Percentiles rank a stretch among this genome's conserved stretches.
These are phyloP conservation scores for Lithospermum erythrorhizon DNA, from an alignment of 257 asterid genomes.

Conservation along the genomic window DNA sequence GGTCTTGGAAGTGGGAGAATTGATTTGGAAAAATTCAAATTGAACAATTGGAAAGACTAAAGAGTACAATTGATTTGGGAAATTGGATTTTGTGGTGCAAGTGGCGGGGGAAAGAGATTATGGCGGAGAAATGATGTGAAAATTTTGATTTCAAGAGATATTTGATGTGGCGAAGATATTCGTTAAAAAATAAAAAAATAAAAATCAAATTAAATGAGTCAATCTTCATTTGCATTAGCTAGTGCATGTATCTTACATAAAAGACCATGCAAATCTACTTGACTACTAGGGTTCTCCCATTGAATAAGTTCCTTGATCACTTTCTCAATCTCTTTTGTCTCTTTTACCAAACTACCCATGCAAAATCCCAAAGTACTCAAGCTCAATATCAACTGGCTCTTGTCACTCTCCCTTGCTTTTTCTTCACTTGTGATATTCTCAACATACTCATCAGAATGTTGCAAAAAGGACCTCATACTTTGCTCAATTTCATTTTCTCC, in stretches of 20 bases:
- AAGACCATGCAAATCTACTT: slow-evolving; percentile 50
- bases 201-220: no score
- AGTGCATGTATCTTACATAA: slow-evolving; percentile 39
- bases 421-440: slow-evolving; percentile 12
- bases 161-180: no score
- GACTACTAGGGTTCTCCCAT: slow-evolving; percentile 72
- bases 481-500: slow-evolving; percentile 28
- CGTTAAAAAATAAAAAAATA: no score
- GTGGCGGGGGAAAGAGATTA: no score
- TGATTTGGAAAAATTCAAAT: no score
- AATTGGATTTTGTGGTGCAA: no score
- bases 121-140: no score
- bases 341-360: slow-evolving; percentile 42
- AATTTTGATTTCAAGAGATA: no score
- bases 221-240: slow-evolving; percentile 10
- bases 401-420: slow-evolving; percentile 22
- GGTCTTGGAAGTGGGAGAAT: no score
- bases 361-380: slow-evolving; percentile 55
- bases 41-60: no score
- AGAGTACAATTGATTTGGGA: no score
- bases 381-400: slow-evolving; percentile 32
- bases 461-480: slow-evolving; percentile 21
- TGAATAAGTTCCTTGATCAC: slow-evolving; percentile 51
- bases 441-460: slow-evolving; percentile 28
- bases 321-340: slow-evolving; percentile 55